These are phyloP conservation scores for Nemania diffusa DNA, from an alignment of 2,329 filamentous ascomycete species.

Conservation along the genomic window DNA sequence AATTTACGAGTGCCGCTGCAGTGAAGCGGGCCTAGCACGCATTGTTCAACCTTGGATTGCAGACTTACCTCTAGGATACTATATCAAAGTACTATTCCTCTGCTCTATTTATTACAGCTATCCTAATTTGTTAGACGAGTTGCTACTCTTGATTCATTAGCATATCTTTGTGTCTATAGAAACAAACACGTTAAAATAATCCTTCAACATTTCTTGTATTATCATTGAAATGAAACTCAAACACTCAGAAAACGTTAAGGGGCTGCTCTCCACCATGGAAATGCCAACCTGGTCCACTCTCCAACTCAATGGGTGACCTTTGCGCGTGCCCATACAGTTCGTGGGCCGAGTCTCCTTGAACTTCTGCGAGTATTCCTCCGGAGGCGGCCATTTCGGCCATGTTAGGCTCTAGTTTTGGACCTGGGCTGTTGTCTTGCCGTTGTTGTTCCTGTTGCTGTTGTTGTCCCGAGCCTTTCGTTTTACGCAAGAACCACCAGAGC, in stretches of 20 bases:
- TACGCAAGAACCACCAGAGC: not conserved
- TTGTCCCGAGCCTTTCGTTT: not conserved
- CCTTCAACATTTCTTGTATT: not conserved
- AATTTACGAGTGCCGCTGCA: no score
- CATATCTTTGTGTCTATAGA: not conserved
- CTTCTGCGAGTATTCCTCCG: not conserved
- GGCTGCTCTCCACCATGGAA: not conserved
- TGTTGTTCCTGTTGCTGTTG: not conserved
- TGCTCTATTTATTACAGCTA: not conserved
- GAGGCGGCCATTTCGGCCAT: not conserved
- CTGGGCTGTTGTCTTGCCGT: not conserved
- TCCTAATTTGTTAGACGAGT: not conserved
- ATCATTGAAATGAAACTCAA: no score
- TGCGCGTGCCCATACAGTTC: not conserved
- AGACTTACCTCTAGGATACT: no score
- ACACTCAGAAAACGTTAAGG: no score
- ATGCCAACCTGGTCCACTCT: not conserved
- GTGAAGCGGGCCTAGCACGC: no score
- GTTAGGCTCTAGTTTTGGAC: not conserved
- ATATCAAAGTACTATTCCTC: no score
- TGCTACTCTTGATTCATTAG: not conserved
- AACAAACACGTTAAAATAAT: no score
- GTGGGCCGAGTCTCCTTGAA: not conserved
- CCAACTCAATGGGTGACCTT: not conserved
- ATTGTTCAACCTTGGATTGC: no score